A percentile compares a stretch with the other conserved stretches of the same genome.
phyloP scores from a whole-genome alignment of 2,329 filamentous ascomycete species.

The Cladosporium colombiae region DNA sequence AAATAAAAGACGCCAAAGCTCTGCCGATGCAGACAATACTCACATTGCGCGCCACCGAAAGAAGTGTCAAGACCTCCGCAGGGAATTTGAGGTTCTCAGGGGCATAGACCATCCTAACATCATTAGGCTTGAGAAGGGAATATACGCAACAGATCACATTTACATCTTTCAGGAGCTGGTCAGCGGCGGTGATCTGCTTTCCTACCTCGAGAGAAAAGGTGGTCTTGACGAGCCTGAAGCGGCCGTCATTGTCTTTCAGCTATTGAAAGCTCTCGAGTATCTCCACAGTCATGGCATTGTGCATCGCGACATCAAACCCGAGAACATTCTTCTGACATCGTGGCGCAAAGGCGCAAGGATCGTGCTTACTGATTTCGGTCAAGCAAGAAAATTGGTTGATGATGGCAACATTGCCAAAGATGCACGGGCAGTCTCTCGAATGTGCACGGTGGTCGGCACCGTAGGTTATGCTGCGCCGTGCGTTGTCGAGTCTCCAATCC shows the following conservation, averaged over 20 bases:
- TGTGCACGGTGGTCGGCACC: slow-evolving; percentile 59
- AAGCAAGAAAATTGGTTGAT: slow-evolving; percentile 45
- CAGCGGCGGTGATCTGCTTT: slow-evolving; percentile 62
- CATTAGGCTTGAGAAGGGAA: slow-evolving; percentile 58
- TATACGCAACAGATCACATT: slow-evolving; percentile 54
- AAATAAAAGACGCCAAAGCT: not conserved
- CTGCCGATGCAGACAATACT: not conserved
- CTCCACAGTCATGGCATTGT: slow-evolving; percentile 58
- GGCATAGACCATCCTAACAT: slow-evolving; percentile 62
- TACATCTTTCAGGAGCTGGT: slow-evolving; percentile 64
- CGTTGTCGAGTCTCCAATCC: slow-evolving; percentile 33
- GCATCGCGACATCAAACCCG: slow-evolving; percentile 64
- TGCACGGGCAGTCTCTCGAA: slow-evolving; percentile 40
- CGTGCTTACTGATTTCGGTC: slow-evolving; percentile 63
- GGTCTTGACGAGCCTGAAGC: slow-evolving; percentile 52
- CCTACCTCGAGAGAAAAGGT: slow-evolving; percentile 56
- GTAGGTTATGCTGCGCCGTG: slow-evolving; percentile 61
- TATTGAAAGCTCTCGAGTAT: slow-evolving; percentile 60
- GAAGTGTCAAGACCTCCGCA: slow-evolving; percentile 20
- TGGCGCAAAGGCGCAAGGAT: slow-evolving; percentile 53
- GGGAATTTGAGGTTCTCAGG: slow-evolving; percentile 53
- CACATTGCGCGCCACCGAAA: slow-evolving; percentile 3
- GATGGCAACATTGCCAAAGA: not conserved
- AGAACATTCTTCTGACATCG: slow-evolving; percentile 63
- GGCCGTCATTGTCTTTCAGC: slow-evolving; percentile 56